Conservation (phyloP, 345 rosid species). For the Microcos paniculata region DNA sequence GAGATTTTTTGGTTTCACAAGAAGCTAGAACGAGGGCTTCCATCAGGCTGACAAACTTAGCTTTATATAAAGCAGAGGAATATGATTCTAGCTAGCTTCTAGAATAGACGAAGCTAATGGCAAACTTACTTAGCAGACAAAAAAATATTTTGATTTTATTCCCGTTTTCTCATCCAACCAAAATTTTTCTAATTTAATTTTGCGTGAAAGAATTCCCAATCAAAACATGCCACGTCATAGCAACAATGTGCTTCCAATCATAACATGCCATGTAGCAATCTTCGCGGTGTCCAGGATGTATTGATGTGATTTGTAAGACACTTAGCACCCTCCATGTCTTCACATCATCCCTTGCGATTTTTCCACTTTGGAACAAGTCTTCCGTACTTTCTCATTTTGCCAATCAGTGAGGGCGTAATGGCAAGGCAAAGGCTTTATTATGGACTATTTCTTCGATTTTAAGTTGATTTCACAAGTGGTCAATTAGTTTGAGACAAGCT, state of each 20-base stretch:
- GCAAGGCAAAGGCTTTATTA: not conserved
- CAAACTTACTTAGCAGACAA: not conserved
- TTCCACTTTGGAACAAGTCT: not conserved
- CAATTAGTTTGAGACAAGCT: not conserved
- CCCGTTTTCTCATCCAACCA: not conserved
- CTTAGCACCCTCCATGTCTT: not conserved
- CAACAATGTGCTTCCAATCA: not conserved
- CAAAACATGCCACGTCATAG: not conserved
- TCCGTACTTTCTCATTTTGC: not conserved
- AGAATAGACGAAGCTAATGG: not conserved
- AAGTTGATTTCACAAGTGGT: not conserved
- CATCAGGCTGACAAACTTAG: not conserved
- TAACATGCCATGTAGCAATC: not conserved
- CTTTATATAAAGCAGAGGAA: not conserved
- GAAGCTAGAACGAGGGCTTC: not conserved
- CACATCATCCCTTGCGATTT: not conserved
- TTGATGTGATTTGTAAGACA: not conserved
- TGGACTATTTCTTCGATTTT: not conserved
- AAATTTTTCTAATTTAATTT: not conserved
- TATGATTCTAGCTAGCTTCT: not conserved
- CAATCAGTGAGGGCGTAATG: too few relatives aligned
- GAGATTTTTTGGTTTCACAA: too few relatives aligned
- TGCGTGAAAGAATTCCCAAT: not conserved
- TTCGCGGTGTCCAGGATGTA: constrained; percentile 12
- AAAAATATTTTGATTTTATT: not conserved